phyloP scores from a whole-genome alignment of 2,329 filamentous ascomycete species.

The Fusarium sp. region DNA sequence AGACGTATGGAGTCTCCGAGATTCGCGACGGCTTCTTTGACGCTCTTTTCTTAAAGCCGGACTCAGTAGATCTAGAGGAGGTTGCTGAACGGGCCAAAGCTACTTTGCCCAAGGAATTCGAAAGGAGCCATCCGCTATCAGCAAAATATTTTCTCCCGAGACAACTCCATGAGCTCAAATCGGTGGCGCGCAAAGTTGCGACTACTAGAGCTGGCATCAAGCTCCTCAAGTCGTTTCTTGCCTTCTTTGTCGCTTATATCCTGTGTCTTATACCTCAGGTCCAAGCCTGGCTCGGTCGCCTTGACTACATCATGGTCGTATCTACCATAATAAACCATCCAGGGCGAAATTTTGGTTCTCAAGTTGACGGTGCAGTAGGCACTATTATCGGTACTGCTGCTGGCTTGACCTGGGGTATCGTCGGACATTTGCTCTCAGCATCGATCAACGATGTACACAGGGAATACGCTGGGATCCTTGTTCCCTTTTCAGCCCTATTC shows the following conservation, averaged over 20 bases:
- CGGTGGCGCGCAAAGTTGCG: constrained; percentile 55
- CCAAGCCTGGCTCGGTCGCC: constrained; percentile 64
- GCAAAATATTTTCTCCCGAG: constrained; percentile 60
- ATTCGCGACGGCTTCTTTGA: constrained; percentile 62
- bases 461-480: constrained; percentile 68
- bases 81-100: constrained; percentile 57
- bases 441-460: constrained; percentile 58
- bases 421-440: constrained; percentile 67
- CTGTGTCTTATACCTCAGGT: constrained; percentile 65
- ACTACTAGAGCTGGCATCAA: constrained; percentile 65
- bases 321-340: constrained; percentile 71
- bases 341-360: constrained; percentile 66
- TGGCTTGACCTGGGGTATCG: constrained; percentile 67
- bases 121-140: constrained; percentile 61
- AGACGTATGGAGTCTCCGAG: constrained; percentile 60
- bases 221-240: constrained; percentile 65
- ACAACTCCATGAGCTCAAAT: constrained; percentile 60
- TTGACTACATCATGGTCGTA: constrained; percentile 67
- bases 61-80: constrained; percentile 53
- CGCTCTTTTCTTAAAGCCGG: constrained; percentile 60
- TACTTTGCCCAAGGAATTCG: constrained; percentile 62
- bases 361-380: constrained; percentile 66
- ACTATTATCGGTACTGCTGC: constrained; percentile 66
- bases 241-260: constrained; percentile 68
- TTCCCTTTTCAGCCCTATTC: constrained; percentile 66